Evolutionary conservation across 768 basidiomycete genomes (phyloP), one percentile per base, ranked within the genome.

Genomic region (Rhizopogon roseolus): DNA sequence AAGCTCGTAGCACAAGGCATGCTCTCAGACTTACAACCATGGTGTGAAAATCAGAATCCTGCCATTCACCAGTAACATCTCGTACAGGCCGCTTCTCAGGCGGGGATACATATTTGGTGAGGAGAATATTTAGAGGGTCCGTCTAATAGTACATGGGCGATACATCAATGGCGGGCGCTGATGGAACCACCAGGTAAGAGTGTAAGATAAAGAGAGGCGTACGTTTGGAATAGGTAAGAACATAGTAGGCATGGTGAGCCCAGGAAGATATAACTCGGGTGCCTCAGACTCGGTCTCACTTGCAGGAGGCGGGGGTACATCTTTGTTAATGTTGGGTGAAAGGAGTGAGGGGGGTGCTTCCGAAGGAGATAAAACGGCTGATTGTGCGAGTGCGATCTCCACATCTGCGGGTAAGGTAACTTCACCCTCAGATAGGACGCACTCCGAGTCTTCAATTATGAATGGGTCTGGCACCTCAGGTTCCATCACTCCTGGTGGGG

Each of bases 221-320:
- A 93, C 90, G 74, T 90, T 90, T 49, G 91, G 90, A 41, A 92
- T 87, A n/a, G 90, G 90, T 44, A 92, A 72, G 66, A 93, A 93
- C 85, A 92, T 86, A 34, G 83, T 86, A 34, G 90, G 84, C 28
- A 81, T 68, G 36, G 85, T 76, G 37, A 92, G 80, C 37, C 81
- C 82, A 2, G 89, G 88, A 27, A 89, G 73, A 65, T 82, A 85
- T 19, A 88, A 62, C 44, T 82, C 80, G 2, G 81, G 85, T 0
- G 74, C 66, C 22, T 81, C 75, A 37, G 77, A 73, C 57, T 79
- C 80, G 19, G 72, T 69, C 10, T 76, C 75, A 50, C 68, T 77
- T 17, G 49, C 40, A 41, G 78, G 74, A 4, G 80, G 76, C 2
- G 81, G 81, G 0, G 44, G 37, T 5, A 81, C 76, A 50, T 78